Evolutionary conservation across 495 filamentous ascomycete genomes (phyloP).

Genomic region (Neurospora sp.): DNA sequence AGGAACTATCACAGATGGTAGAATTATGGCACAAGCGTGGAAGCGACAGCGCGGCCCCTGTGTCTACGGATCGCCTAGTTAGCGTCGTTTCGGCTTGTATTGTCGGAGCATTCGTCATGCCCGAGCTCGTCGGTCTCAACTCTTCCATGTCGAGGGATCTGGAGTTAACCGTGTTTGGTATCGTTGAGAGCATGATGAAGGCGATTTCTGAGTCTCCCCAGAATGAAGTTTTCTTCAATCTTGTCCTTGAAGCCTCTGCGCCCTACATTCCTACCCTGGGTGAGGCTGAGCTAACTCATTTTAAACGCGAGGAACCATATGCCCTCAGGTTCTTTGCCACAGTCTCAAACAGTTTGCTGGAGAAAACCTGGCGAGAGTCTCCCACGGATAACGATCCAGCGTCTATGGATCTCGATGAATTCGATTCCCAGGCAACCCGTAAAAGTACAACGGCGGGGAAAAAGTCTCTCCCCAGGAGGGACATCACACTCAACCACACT

Average conservation of each 20-base stretch:
- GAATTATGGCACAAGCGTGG: slow-evolving; percentile 34
- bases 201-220: slow-evolving; percentile 24
- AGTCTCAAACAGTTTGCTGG: slow-evolving; percentile 38
- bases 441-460: slow-evolving; percentile 23
- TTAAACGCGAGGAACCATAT: slow-evolving; percentile 22
- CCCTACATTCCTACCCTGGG: slow-evolving; percentile 29
- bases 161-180: slow-evolving; percentile 22
- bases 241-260: slow-evolving; percentile 23
- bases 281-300: slow-evolving; percentile 17
- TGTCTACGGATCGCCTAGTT: slow-evolving; percentile 37
- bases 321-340: slow-evolving; percentile 30
- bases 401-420: slow-evolving; percentile 70
- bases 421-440: slow-evolving; percentile 47
- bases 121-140: slow-evolving; percentile 29
- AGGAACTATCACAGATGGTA: slow-evolving; percentile 29
- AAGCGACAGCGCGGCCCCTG: slow-evolving; percentile 27
- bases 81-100: slow-evolving; percentile 37
- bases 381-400: slow-evolving; percentile 32
- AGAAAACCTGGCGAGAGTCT: slow-evolving; percentile 17
- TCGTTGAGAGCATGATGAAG: slow-evolving; percentile 25
- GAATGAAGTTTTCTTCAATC: slow-evolving; percentile 25
- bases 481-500: slow-evolving; percentile 36
- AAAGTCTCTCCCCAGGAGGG: slow-evolving; percentile 33
- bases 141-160: slow-evolving; percentile 31
- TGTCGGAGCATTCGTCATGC: slow-evolving; percentile 30